Evolutionary conservation across 805 yeast species (phyloP), one percentile per base, ranked within the genome.

Genomic region (Wickerhamomyces alni): DNA sequence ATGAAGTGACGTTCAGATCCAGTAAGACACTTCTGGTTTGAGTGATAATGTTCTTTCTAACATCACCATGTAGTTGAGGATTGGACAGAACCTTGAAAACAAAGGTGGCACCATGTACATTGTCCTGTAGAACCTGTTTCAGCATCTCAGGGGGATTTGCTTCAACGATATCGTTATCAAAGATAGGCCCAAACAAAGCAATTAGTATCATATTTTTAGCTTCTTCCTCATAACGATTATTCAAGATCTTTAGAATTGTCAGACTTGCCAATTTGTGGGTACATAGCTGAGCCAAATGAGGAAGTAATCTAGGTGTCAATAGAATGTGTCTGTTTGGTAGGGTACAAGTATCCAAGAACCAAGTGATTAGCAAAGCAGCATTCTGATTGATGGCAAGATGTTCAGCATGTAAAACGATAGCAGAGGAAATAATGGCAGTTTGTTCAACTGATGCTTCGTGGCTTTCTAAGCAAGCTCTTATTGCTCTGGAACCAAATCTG

Each of bases 401-500:
- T 46, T 82, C 84, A 19, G 91, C 80, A 65, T 85, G 79, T 33
- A 81, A 71, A 17, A 88, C 78, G 40, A 93, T 84, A 47, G 87
- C 75, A 2, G 86, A 79, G 8, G 95, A 81, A 8, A 91, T 71
- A 34, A 86, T 70, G 5, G 83, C 61, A 35, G 81, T 72, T 55
- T 86, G 93, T 53, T 81, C 91, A 17, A 64, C 63, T 9, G 81
- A 69, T 8, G 83, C 75, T 41, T 75, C 75, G 21, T 79, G 78
- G 36, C 89, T 80, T 63, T 93, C 99, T 38, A 93, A 67, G 49
- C 95, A 87, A 0, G 98, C 95, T 47, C 99, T 69, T 43, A 91
- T 81, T 17, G 98, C 96, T 48, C 99, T 74, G 0, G 97, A 91
- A 32, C 99, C 99, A 60, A 87, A 93, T 54, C 98, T 72, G 44